These are phyloP conservation scores for Xerocomellus chrysenteron DNA, from an alignment of 768 basidiomycete genomes.

Conservation along the genomic window DNA sequence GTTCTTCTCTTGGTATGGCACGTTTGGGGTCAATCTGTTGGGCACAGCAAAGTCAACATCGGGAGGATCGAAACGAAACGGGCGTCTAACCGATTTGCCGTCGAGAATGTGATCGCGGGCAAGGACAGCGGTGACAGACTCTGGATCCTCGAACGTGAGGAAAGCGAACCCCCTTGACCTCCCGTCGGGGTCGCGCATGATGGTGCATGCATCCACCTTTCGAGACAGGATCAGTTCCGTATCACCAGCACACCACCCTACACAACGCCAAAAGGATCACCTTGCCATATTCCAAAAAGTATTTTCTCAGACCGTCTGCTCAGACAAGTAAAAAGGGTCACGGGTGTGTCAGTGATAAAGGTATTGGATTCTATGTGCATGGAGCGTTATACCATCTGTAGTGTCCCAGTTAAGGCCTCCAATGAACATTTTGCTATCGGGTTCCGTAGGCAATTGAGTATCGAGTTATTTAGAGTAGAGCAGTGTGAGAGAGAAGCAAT, in stretches of 20 bases:
- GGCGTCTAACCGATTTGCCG: constrained; percentile 64
- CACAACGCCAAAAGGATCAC: constrained; percentile 34
- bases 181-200: constrained; percentile 78
- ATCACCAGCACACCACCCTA: neutral
- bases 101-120: constrained; percentile 68
- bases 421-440: constrained; percentile 84
- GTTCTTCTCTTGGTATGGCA: constrained; percentile 82
- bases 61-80: neutral
- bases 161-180: constrained; percentile 85
- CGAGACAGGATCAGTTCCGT: constrained; percentile 11
- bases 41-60: neutral
- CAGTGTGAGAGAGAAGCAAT: constrained; percentile 23
- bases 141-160: constrained; percentile 72
- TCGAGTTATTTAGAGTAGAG: constrained; percentile 30
- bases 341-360: constrained; percentile 27
- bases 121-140: constrained; percentile 64
- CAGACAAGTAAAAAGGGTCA: constrained; percentile 22
- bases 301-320: constrained; percentile 61
- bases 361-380: constrained; percentile 24
- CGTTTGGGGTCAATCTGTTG: constrained; percentile 83
- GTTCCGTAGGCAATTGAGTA: constrained; percentile 31
- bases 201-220: constrained; percentile 77
- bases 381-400: constrained; percentile 68
- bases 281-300: constrained; percentile 81
- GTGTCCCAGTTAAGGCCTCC: constrained; percentile 92